Conservation (phyloP, 2,329 filamentous ascomycete species). For the Dactylellina leptospora region DNA sequence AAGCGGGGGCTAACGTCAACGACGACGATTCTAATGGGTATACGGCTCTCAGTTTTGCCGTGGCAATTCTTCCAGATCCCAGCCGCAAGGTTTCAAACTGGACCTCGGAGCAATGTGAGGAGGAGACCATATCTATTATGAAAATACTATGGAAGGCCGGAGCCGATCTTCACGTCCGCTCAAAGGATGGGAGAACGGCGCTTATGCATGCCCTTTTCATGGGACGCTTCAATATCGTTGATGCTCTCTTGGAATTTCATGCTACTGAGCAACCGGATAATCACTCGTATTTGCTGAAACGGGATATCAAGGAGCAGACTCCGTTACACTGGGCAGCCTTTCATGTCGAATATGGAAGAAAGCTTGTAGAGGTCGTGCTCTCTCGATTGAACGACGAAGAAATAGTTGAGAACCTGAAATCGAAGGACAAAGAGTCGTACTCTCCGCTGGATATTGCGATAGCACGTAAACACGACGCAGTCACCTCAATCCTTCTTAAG, state of each 20-base stretch:
- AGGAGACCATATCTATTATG: neutral
- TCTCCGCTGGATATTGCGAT: constrained; percentile 9
- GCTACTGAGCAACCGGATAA: constrained; percentile 2
- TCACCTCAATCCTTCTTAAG: neutral
- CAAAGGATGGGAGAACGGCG: constrained; percentile 20
- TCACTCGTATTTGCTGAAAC: constrained; percentile 16
- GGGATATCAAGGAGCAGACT: constrained; percentile 12
- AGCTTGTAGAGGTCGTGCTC: neutral
- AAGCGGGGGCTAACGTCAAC: constrained; percentile 16
- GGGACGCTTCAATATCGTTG: neutral
- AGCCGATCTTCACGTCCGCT: constrained; percentile 21
- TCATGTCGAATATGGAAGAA: neutral
- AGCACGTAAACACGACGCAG: too few species aligned
- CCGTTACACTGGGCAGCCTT: neutral
- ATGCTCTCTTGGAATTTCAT: constrained; percentile 10
- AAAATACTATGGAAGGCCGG: constrained; percentile 6
- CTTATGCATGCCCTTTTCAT: neutral
- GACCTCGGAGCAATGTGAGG: neutral
- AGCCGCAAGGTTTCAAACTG: too few species aligned
- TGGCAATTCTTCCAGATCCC: neutral
- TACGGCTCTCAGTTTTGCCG: constrained; percentile 4
- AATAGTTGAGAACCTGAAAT: too few species aligned
- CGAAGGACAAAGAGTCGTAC: neutral
- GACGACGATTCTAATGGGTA: constrained; percentile 22
- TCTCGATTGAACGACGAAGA: neutral